Percentiles rank a stretch among this genome's conserved stretches.
phyloP scores from a whole-genome alignment of 257 asterid species.

The Nyctanthes arbortristis region DNA sequence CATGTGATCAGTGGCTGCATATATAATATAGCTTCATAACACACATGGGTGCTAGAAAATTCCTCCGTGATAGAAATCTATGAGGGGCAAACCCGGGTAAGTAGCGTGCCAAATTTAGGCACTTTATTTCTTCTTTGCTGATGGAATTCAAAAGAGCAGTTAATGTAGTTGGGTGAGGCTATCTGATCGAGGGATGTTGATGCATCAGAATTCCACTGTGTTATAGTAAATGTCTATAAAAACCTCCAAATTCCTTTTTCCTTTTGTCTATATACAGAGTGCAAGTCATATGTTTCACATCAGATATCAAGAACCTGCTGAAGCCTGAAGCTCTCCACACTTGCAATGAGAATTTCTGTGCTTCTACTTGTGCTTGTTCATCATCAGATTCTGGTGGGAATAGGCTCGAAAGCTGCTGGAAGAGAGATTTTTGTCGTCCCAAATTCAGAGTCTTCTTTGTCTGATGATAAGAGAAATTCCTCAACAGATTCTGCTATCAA shows the following conservation, averaged over 20 bases:
- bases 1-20: no score
- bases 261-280: conserved; percentile 27
- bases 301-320: background rate
- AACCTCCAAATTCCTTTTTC: conserved; percentile 32
- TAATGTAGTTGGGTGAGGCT: conserved; percentile 60
- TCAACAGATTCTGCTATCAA: conserved; percentile 17
- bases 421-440: conserved; percentile 16
- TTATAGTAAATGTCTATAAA: conserved; percentile 30
- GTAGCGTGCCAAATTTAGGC: conserved; percentile 28
- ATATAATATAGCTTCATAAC: no score
- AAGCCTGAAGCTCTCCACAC: no score
- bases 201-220: conserved; percentile 47
- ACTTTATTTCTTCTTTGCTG: conserved; percentile 19
- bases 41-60: no score
- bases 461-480: background rate
- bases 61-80: no score
- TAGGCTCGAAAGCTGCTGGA: conserved; percentile 20
- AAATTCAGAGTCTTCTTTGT: background rate
- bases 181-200: conserved; percentile 45
- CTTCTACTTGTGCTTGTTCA: conserved; percentile 43
- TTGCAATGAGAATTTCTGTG: conserved; percentile 29
- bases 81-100: no score
- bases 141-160: conserved; percentile 30
- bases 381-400: conserved; percentile 33
- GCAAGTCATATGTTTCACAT: conserved; percentile 5